Conservation (phyloP, 495 filamentous ascomycete genomes). For the Aspergillus campestris region DNA sequence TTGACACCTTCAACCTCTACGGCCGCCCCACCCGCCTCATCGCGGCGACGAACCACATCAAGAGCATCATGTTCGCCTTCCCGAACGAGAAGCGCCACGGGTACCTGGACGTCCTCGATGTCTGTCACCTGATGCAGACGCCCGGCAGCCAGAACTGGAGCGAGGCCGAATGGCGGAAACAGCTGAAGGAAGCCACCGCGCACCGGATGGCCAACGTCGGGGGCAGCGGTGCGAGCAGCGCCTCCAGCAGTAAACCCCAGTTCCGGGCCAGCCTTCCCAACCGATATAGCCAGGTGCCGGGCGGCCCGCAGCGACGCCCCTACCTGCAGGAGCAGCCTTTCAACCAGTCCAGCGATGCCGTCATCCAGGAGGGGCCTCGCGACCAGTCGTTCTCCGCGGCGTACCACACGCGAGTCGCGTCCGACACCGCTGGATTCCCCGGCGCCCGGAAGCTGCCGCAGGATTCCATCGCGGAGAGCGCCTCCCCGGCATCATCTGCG, state of each 20-base stretch:
- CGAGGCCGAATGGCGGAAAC: constrained; percentile 83
- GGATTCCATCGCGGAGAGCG: constrained; percentile 20
- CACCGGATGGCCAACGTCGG: constrained; percentile 53
- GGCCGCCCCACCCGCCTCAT: constrained; percentile 82
- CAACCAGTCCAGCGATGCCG: constrained; percentile 32
- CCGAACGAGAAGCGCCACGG: constrained; percentile 81
- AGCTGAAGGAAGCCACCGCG: constrained; percentile 85
- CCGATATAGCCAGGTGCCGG: constrained; percentile 27
- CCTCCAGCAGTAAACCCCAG: constrained; percentile 49
- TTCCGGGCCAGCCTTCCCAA: constrained; percentile 61
- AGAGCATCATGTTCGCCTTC: constrained; percentile 97
- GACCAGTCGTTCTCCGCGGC: constrained; percentile 30
- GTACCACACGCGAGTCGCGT: constrained; percentile 45
- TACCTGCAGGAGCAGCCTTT: constrained; percentile 42
- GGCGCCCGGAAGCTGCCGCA: constrained; percentile 12
- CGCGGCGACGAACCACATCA: constrained; percentile 74
- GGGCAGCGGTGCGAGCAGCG: constrained; percentile 48
- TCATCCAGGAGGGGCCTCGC: constrained; percentile 21
- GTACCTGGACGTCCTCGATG: constrained; percentile 83
- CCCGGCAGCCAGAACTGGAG: constrained; percentile 72
- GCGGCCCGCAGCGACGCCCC: constrained; percentile 30
- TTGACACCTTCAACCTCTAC: constrained; percentile 88
- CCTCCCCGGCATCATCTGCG: constrained; percentile 22
- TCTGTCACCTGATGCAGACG: constrained; percentile 65
- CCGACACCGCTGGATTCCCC: constrained; percentile 40